Evolutionary conservation across 352 stramenopile genomes (phyloP).

Genomic region (Globisporangium viniferum): DNA sequence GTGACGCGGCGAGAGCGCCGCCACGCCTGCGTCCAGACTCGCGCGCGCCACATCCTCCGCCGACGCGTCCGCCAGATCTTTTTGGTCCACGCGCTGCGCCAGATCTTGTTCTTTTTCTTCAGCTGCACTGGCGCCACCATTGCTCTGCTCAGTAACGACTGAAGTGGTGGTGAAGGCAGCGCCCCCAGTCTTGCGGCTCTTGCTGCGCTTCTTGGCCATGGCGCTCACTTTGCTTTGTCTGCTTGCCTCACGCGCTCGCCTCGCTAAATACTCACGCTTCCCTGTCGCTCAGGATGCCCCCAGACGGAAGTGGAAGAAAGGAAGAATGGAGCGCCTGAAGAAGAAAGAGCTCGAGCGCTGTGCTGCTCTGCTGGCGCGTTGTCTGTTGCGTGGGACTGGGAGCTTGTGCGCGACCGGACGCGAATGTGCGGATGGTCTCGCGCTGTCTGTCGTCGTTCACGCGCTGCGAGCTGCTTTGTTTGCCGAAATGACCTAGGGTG

Average conservation of each 20-base stretch:
- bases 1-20: slow-evolving; percentile 1
- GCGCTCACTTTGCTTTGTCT: not conserved
- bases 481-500: not conserved
- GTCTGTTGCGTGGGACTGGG: not conserved
- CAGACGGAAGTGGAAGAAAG: not conserved
- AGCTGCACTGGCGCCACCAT: not conserved
- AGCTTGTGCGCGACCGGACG: not conserved
- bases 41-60: slow-evolving; percentile 4
- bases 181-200: slow-evolving; percentile 6
- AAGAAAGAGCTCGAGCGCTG: not conserved
- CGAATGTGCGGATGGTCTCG: slow-evolving; percentile 4
- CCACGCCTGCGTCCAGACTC: slow-evolving; percentile 8
- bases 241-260: not conserved
- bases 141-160: not conserved
- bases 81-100: slow-evolving; percentile 5
- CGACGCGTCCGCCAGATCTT: slow-evolving; percentile 10
- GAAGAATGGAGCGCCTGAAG: not conserved
- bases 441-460: not conserved
- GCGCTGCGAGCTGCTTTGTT: not conserved
- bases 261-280: not conserved
- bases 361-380: not conserved
- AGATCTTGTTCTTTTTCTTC: not conserved
- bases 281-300: not conserved
- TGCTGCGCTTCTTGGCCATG: slow-evolving; percentile 13
- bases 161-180: not conserved